Base-by-base conservation (phyloP, 2,329 filamentous ascomycete species). In the Podosphaera xanthii region DNA sequence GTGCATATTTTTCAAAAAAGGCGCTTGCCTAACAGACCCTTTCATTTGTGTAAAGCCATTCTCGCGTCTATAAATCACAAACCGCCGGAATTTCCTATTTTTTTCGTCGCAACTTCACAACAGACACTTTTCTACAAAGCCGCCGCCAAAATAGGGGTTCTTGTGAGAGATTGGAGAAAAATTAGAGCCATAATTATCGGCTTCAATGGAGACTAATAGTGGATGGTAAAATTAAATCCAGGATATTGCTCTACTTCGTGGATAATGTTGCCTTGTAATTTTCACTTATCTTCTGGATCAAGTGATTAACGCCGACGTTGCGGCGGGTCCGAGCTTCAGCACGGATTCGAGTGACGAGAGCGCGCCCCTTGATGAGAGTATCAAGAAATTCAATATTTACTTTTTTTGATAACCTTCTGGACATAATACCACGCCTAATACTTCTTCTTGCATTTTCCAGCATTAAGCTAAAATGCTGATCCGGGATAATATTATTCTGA, bases 401-500 rank as follows among this genome's bases (percentile, higher is more conserved):
- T 14, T 33, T 30, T 4, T 22, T 12, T 22, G 54, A 31, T 38
- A 8, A 4, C 34, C n/a, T 57, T 44, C 31, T 7, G 5, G n/a
- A 22, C n/a, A 9, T 44, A 1, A 57, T 1, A 57, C 22, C 38
- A 30, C 8, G n/a, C n/a, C 7, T 8, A 22, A 57, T 58, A 31
- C 38, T 44, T 36, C 58, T 62, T 14, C 59, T 59, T n/a, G 61
- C 59, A 34, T 62, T 59, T 46, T 65, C 65, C 4, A 69, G 35
- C 10, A 54, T n/a, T 1, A 22, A 10, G 31, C 61, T 60, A 56
- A 69, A 65, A 5, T 50, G 57, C 1, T 35, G 33, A 38, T 69
- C 66, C 0, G 68, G 67, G 30, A 59, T 42, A 9, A 68, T 22
- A 4, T 61, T 61, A 53, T 67, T 67, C 42, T 46, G 53, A 10